These are phyloP conservation scores for Skeletonema grethae DNA, from an alignment of 108 stramenopile genomes.

Conservation along the genomic window DNA sequence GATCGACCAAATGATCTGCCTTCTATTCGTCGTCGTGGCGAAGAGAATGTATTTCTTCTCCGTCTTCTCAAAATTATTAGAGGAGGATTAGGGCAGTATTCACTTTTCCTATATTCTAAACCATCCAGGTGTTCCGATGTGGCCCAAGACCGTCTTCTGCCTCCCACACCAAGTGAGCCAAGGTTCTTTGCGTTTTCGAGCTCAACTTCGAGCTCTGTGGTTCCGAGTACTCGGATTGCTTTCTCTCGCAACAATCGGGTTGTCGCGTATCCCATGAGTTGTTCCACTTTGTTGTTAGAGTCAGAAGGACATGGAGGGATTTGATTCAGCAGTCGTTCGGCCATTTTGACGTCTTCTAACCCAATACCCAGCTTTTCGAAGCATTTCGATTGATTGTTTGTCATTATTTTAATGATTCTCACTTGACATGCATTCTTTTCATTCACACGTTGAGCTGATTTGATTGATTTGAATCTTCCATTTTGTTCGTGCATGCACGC, in stretches of 20 bases:
- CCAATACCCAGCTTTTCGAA: constrained; percentile 47
- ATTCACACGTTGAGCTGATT: too few relatives aligned
- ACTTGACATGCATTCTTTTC: too few relatives aligned
- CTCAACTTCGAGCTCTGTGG: constrained; percentile 40
- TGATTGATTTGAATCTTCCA: too few relatives aligned
- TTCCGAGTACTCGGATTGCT: constrained; percentile 37
- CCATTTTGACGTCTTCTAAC: constrained; percentile 41
- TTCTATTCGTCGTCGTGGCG: not conserved
- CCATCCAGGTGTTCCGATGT: not conserved
- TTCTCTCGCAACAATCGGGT: constrained; percentile 28
- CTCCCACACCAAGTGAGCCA: constrained; percentile 31
- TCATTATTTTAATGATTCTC: too few relatives aligned
- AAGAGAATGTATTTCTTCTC: not conserved
- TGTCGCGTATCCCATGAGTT: constrained; percentile 33
- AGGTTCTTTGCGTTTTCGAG: constrained; percentile 40
- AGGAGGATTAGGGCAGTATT: not conserved
- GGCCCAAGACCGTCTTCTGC: constrained; percentile 19
- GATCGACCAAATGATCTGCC: not conserved
- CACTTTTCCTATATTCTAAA: not conserved
- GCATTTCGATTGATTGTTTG: constrained; percentile 18
- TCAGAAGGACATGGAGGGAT: constrained; percentile 18
- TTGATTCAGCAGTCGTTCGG: constrained; percentile 36
- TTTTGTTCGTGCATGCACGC: too few relatives aligned
- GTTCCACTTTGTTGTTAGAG: constrained; percentile 26
- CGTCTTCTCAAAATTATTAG: not conserved